Percentiles rank a stretch among this genome's conserved stretches.
Conservation (phyloP, 371 early-diverging fungal species). For the Rhizopus arrhizus region DNA sequence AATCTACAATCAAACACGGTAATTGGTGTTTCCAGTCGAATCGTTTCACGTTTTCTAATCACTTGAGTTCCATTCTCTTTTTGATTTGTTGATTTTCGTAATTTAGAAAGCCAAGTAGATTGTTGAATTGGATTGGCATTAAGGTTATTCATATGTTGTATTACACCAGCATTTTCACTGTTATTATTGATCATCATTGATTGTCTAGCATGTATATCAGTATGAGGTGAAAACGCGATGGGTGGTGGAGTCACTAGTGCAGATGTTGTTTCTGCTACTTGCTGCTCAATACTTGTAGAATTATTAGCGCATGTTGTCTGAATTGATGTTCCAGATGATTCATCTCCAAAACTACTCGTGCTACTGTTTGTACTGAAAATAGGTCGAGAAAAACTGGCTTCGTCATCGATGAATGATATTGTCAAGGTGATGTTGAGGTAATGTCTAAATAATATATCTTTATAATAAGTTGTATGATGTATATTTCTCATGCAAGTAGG, state of each 20-base stretch:
- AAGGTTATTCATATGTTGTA: slow-evolving; percentile 8
- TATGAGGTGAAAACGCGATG: slow-evolving; percentile 14
- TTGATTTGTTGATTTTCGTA: slow-evolving; percentile 22
- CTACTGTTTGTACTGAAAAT: slow-evolving; percentile 14
- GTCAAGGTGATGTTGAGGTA: slow-evolving; percentile 32
- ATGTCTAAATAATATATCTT: slow-evolving; percentile 35
- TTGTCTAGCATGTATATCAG: neutral
- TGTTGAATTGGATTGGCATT: slow-evolving; percentile 12
- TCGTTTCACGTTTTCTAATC: slow-evolving; percentile 25
- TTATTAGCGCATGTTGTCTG: neutral
- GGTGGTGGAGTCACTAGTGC: slow-evolving; percentile 15
- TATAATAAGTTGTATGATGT: slow-evolving; percentile 41
- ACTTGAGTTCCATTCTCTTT: slow-evolving; percentile 19
- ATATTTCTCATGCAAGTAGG: slow-evolving; percentile 38
- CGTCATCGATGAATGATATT: slow-evolving; percentile 31
- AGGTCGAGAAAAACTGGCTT: slow-evolving; percentile 7
- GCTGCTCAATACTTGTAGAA: slow-evolving; percentile 12
- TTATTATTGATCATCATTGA: neutral
- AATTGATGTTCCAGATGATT: neutral
- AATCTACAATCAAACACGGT: slow-evolving; percentile 41
- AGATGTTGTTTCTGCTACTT: slow-evolving; percentile 11
- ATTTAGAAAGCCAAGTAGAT: slow-evolving; percentile 25
- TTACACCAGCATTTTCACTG: slow-evolving; percentile 21
- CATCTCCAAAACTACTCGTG: slow-evolving; percentile 15
- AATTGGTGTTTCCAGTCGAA: slow-evolving; percentile 32